Evolutionary conservation across 805 yeast species (phyloP).

Genomic region (Monosporozyma yasuniensis): DNA sequence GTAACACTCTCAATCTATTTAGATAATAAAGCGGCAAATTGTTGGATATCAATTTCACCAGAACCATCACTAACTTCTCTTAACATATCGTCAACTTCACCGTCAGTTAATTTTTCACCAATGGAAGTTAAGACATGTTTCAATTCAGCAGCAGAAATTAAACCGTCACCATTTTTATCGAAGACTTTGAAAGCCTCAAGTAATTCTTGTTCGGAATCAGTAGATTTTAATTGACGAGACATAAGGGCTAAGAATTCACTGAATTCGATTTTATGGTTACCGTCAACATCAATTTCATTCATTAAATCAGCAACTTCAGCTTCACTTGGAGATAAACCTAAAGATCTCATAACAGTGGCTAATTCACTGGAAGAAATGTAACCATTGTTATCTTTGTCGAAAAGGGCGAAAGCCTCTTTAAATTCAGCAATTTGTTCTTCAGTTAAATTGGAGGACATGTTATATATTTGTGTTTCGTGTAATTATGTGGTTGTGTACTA

Average conservation of each 20-base stretch:
- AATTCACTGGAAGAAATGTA: slow-evolving; percentile 91
- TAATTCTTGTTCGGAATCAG: slow-evolving; percentile 94
- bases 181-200: slow-evolving; percentile 97
- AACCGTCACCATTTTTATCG: slow-evolving; percentile 94
- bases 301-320: slow-evolving; percentile 93
- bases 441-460: slow-evolving; percentile 52
- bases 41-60: slow-evolving; percentile 95
- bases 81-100: slow-evolving; percentile 95
- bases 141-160: slow-evolving; percentile 91
- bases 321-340: slow-evolving; percentile 95
- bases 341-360: slow-evolving; percentile 98
- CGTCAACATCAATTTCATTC: slow-evolving; percentile 93
- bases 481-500: not conserved
- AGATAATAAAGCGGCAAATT: slow-evolving; percentile 85
- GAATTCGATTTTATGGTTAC: slow-evolving; percentile 82
- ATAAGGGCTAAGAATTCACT: slow-evolving; percentile 76
- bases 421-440: slow-evolving; percentile 96
- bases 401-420: slow-evolving; percentile 94
- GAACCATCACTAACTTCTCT: slow-evolving; percentile 93
- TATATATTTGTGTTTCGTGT: not conserved
- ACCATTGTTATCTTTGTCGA: slow-evolving; percentile 95
- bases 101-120: slow-evolving; percentile 93
- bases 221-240: slow-evolving; percentile 92
- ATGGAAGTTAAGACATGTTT: slow-evolving; percentile 95
- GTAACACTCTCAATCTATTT: slow-evolving; percentile 38